A percentile compares a stretch with the other conserved stretches of the same genome.
Evolutionary conservation across 768 basidiomycete genomes (phyloP).

Genomic region (Mycena filopes): DNA sequence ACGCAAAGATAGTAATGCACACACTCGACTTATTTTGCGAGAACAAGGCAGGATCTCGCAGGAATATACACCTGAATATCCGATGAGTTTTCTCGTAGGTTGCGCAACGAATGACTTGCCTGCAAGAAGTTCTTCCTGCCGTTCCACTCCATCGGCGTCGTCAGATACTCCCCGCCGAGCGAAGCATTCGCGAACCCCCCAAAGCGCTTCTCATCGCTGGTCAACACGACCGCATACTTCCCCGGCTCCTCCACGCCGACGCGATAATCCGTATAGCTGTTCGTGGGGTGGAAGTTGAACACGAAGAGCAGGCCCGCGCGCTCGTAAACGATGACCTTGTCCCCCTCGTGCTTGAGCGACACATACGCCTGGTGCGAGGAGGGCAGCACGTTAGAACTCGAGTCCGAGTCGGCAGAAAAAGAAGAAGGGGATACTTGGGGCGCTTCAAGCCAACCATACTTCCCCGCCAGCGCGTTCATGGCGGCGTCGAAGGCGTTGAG

Average conservation of each 20-base stretch:
- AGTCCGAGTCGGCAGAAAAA: slow-evolving; percentile 10
- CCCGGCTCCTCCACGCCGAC: slow-evolving; percentile 90
- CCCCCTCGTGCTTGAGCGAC: slow-evolving; percentile 91
- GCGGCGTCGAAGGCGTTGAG: slow-evolving; percentile 92
- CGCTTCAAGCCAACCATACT: slow-evolving; percentile 86
- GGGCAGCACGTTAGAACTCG: slow-evolving; percentile 15
- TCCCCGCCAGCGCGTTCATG: slow-evolving; percentile 89
- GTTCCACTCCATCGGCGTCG: slow-evolving; percentile 92
- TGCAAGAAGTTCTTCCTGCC: slow-evolving; percentile 90
- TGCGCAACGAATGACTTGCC: slow-evolving; percentile 63
- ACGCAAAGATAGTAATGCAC: background rate
- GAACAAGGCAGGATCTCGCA: slow-evolving; percentile 71
- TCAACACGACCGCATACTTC: slow-evolving; percentile 84
- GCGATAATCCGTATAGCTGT: slow-evolving; percentile 93
- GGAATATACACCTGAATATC: slow-evolving; percentile 79
- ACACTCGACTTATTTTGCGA: slow-evolving; percentile 55
- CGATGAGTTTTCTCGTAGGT: too few species aligned
- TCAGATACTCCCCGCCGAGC: slow-evolving; percentile 73
- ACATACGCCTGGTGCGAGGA: slow-evolving; percentile 76
- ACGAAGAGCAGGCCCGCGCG: slow-evolving; percentile 93
- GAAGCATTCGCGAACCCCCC: slow-evolving; percentile 90
- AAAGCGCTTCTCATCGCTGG: slow-evolving; percentile 87
- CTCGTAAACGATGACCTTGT: slow-evolving; percentile 95
- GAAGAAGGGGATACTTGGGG: slow-evolving; percentile 67
- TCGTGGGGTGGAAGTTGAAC: slow-evolving; percentile 95